phyloP scores from a whole-genome alignment of 257 asterid genomes.

The Penstemon barbatus region DNA sequence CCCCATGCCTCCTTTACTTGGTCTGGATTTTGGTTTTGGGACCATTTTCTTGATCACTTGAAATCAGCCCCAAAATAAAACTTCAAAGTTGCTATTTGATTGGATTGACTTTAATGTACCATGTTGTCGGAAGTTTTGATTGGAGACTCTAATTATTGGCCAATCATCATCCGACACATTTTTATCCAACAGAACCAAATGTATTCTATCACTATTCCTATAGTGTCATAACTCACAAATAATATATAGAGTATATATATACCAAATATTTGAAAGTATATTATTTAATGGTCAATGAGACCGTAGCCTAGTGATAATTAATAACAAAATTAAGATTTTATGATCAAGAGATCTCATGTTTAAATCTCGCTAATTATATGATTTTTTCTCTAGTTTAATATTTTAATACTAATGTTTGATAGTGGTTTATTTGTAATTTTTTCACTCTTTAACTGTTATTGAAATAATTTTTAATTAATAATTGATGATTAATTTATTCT shows the following conservation, averaged over 20 bases:
- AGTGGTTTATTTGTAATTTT: no score
- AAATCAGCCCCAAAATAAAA: not conserved
- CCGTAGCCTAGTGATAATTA: no score
- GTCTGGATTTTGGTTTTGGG: slow-evolving; percentile 5
- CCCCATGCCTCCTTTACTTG: slow-evolving; percentile 4
- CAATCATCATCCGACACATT: not conserved
- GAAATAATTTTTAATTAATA: no score
- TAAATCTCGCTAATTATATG: no score
- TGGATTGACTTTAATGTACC: not conserved
- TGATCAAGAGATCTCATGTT: no score
- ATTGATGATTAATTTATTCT: no score
- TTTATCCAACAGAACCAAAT: not conserved
- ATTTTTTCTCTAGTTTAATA: no score
- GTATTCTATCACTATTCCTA: not conserved
- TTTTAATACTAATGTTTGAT: no score
- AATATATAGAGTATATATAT: not conserved
- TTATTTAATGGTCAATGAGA: no score
- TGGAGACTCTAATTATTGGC: not conserved
- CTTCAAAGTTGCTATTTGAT: not conserved
- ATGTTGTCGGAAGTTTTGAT: not conserved
- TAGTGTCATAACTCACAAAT: not conserved
- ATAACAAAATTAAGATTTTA: no score
- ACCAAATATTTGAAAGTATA: not conserved
- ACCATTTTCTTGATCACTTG: slow-evolving; percentile 2
- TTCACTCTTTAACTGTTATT: no score